These are phyloP conservation scores for Saksenaea oblongispora DNA, from an alignment of 371 early-diverging fungal species.

Conservation along the genomic window DNA sequence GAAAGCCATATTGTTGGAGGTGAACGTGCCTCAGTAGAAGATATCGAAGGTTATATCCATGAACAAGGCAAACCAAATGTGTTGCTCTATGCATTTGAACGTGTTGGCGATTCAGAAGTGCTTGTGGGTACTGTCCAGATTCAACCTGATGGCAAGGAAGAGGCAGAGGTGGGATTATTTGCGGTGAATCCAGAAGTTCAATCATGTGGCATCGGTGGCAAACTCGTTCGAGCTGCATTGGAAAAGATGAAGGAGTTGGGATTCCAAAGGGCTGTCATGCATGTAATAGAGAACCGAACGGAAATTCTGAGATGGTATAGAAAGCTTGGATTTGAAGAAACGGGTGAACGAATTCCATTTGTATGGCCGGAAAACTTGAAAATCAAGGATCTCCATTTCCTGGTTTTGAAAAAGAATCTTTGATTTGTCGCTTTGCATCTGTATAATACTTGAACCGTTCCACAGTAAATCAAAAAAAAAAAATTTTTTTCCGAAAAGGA, in stretches of 20 bases:
- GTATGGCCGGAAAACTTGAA: conserved; percentile 39
- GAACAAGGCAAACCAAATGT: conserved; percentile 28
- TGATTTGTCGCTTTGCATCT: conserved; percentile 4
- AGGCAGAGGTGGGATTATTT: conserved; percentile 47
- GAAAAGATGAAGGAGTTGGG: conserved; percentile 34
- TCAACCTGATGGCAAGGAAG: conserved; percentile 16
- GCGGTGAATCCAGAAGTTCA: conserved; percentile 52
- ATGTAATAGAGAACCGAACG: conserved; percentile 50
- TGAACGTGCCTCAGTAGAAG: conserved; percentile 28
- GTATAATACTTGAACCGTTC: no score
- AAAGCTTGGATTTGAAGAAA: conserved; percentile 54
- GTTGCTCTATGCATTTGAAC: conserved; percentile 32
- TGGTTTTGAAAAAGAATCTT: conserved; percentile 29
- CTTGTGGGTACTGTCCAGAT: conserved; percentile 47
- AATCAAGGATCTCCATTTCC: conserved; percentile 27
- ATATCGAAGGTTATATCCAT: conserved; percentile 21
- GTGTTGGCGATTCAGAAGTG: conserved; percentile 10
- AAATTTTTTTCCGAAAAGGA: no score
- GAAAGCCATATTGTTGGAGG: conserved; percentile 39
- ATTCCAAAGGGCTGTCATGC: conserved; percentile 39
- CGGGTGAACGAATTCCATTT: conserved; percentile 49
- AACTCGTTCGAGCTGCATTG: conserved; percentile 47
- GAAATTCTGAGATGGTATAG: conserved; percentile 57
- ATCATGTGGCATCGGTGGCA: conserved; percentile 58
- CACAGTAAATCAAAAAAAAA: no score